Conservation (phyloP, 495 filamentous ascomycete genomes). For the Penicillium roqueforti region DNA sequence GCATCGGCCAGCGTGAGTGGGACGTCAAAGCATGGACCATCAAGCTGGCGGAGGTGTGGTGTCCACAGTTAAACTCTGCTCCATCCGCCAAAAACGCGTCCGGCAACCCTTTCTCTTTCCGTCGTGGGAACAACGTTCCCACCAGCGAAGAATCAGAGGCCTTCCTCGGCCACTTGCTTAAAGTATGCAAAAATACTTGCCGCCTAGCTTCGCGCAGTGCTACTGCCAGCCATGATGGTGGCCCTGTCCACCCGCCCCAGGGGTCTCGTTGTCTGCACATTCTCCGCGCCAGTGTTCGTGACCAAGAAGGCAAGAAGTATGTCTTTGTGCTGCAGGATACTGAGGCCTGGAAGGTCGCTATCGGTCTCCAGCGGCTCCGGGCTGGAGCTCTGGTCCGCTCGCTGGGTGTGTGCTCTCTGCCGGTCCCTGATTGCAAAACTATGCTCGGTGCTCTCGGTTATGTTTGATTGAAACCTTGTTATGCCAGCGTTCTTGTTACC, state of each 20-base stretch:
- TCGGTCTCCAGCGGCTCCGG: conserved; percentile 70
- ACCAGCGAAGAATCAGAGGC: conserved; percentile 60
- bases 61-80: conserved; percentile 47
- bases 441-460: conserved; percentile 62
- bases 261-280: conserved; percentile 67
- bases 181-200: conserved; percentile 60
- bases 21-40: conserved; percentile 97
- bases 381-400: conserved; percentile 65
- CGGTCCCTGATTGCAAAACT: conserved; percentile 53
- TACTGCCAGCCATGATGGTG: conserved; percentile 13
- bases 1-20: conserved; percentile 89
- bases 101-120: conserved; percentile 34
- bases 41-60: conserved; percentile 88
- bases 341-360: conserved; percentile 90
- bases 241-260: conserved; percentile 15
- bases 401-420: conserved; percentile 60
- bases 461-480: conserved; percentile 27
- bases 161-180: conserved; percentile 53
- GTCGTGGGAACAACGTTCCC: conserved; percentile 43
- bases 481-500: background rate
- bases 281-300: conserved; percentile 74
- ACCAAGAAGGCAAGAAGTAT: conserved; percentile 77
- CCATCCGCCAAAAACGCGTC: conserved; percentile 20
- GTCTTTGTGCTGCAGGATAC: conserved; percentile 77
- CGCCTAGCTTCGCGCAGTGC: conserved; percentile 38